phyloP scores from a whole-genome alignment of 108 stramenopile species.

The Cyclotella sp. region DNA sequence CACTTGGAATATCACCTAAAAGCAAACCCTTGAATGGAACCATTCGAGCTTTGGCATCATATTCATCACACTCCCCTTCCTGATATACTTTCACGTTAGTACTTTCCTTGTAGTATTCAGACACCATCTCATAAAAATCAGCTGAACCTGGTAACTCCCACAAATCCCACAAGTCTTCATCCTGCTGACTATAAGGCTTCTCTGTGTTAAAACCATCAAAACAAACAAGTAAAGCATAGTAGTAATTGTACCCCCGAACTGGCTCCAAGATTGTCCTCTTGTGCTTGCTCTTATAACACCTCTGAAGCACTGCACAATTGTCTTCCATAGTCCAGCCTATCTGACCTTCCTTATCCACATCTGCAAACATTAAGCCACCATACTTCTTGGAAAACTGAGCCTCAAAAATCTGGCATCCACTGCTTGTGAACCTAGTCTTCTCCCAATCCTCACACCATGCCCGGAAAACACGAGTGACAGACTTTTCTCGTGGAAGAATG shows the following conservation, averaged over 20 bases:
- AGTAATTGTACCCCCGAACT: not conserved
- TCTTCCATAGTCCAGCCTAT: constrained; percentile 7
- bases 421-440: not conserved
- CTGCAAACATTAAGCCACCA: not conserved
- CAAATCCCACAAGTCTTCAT: not conserved
- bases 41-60: not conserved
- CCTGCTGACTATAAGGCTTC: not conserved
- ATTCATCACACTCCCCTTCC: not conserved
- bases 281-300: not conserved
- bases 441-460: constrained; percentile 9
- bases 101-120: not conserved
- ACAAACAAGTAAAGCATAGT: not conserved
- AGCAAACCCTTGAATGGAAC: not conserved
- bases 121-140: not conserved
- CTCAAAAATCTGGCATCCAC: not conserved
- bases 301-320: constrained; percentile 1
- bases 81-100: not conserved
- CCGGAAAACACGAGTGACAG: not conserved
- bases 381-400: constrained; percentile 1
- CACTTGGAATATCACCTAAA: not conserved
- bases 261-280: not conserved
- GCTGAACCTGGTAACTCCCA: not conserved
- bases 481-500: not conserved
- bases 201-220: not conserved
- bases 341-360: not conserved